Evolutionary conservation across 2,329 filamentous ascomycete species (phyloP), one percentile per base, ranked within the genome.

Genomic region (Ophioceras dolichostomum): DNA sequence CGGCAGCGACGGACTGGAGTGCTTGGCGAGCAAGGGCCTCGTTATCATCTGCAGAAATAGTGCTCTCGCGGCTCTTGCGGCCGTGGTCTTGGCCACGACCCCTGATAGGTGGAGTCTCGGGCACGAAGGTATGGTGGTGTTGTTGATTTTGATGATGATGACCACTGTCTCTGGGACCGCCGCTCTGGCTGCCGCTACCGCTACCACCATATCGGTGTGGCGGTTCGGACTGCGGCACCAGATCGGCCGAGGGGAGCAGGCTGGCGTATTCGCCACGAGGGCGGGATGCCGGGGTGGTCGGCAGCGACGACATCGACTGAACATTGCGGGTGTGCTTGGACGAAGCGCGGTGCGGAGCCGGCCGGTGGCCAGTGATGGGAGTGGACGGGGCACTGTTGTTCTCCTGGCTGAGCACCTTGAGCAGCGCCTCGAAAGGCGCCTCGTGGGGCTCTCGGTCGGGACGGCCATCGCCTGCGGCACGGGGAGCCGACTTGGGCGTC

Each of bases 221-320:
- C 12, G 72, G 69, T 58, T 75, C 76, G 43, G 65, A 73, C 49
- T 72, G 71, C 6, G 73, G 67, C 2, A 79, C 70, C 10, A 83
- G 58, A 53, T 83, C 62, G 47, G 70, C 65, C 1, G 79, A 75
- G 34, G 79, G 76, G 35, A 77, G 63, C 47, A 82, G 68, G 4
- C 63, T 67, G 13, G 61, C 58, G 34, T 68, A 65, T 29, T 64
- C 61, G 28, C 64, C 67, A 24, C 59, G 57, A 10, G 63, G 59
- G 35, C 72, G 68, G 31, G 65, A 56, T 12, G 74, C 68, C 9
- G 86, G 85, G 3, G 86, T 94, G 5, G 76, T 77, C 7, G 86
- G 86, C 5, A 94, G 64, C 1, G 87, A 91, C 1, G 87, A 93
- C 55, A 94, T 66, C 32, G 85, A 91, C 54, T 93, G 85, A 21